Percentiles rank a stretch among this genome's conserved stretches.
These are phyloP conservation scores for Tetraselmis chui DNA, from an alignment of 139 green algal genomes.

Conservation along the genomic window DNA sequence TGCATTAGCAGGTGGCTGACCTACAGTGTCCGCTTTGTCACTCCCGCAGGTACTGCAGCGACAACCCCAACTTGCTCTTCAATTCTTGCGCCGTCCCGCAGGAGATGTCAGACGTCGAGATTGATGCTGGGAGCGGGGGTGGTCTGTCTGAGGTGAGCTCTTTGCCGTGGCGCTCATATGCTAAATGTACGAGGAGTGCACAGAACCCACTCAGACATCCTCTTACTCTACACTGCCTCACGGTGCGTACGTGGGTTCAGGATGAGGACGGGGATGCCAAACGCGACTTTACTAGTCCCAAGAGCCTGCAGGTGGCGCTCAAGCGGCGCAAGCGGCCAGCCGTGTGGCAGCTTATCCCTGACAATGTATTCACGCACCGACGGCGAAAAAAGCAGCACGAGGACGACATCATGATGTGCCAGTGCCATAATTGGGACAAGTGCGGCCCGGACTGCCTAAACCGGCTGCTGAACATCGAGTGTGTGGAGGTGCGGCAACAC, in stretches of 20 bases:
- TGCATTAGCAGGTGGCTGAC: constrained; percentile 7
- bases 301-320: background rate
- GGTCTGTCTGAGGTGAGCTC: background rate
- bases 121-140: constrained; percentile 45
- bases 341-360: constrained; percentile 72
- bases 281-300: background rate
- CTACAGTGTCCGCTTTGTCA: background rate
- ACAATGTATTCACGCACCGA: constrained; percentile 76
- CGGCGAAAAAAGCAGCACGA: constrained; percentile 71
- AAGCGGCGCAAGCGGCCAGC: constrained; percentile 40
- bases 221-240: too few relatives aligned
- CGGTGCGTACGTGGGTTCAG: too few relatives aligned
- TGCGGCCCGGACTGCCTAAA: constrained; percentile 93
- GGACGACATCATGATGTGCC: constrained; percentile 93
- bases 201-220: too few relatives aligned
- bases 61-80: constrained; percentile 63
- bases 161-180: background rate
- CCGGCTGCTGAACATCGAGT: constrained; percentile 90
- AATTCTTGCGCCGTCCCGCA: constrained; percentile 65
- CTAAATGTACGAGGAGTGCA: too few relatives aligned
- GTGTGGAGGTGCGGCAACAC: constrained; percentile 45
- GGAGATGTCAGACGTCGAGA: constrained; percentile 78
- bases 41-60: constrained; percentile 64
- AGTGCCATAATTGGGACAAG: constrained; percentile 49
- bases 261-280: background rate